Evolutionary conservation across 768 basidiomycete genomes (phyloP), one percentile per base, ranked within the genome.

Genomic region (Boletus coccyginus): DNA sequence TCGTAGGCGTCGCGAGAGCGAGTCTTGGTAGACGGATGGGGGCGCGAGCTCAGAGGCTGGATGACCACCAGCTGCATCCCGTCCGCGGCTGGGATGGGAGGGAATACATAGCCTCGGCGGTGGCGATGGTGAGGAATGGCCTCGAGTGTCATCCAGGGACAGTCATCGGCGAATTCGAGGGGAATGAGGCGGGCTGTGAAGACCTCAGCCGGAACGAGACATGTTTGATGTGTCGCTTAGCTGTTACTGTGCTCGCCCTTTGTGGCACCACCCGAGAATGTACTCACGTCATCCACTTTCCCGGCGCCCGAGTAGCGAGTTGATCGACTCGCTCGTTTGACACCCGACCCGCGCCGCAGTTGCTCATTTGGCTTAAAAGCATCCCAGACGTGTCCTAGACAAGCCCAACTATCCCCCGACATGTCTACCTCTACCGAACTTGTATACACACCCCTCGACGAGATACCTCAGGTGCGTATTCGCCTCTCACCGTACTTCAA

Each of bases 391-490:
- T 21, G 21, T 41, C 16, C 13, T 31, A 13, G 8, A 6, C 27
- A 27, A 27, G 27, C 27, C 27, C 21, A 19, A 36, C 29, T 16
- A 10, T 27, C 14, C 16, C 27, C 21, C 3, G 47, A 33, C 58
- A 66, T 73, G 67, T 27, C 67, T 9, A 50, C 71, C 42, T 27
- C 67, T 9, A 50, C 71, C 42, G 64, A 73, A 49, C 73, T 79
- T 43, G 62, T 55, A 39, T 81, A 77, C 59, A 85, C 85, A 0
- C 71, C 82, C 16, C 33, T 86, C 38, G 78, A 81, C 36, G 82
- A 83, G 29, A 85, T 86, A 24, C 70, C 77, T 4, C 73, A 73
- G 67, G 85, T 81, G 33, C 39, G 73, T 62, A n/a, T 5, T 17
- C 7, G 14, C 3, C 1, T 29, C 31, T 9, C n/a, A 32, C 16